Base-by-base conservation (phyloP, 805 yeast genomes). In the Yamadazyma laniorum region DNA sequence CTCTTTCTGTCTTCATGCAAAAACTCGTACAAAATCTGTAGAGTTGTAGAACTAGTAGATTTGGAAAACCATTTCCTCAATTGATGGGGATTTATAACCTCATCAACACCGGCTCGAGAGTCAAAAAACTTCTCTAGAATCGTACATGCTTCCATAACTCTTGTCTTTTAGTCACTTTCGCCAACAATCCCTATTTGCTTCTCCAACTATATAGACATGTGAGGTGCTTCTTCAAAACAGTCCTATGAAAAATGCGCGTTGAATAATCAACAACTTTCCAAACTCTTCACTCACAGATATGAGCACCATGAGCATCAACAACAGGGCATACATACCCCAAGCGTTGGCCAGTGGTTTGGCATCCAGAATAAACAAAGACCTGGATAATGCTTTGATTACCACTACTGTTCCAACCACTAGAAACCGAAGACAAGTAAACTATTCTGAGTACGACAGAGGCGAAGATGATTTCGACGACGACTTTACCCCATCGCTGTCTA, bases 291-390 rank as follows among this genome's bases (percentile, higher is more conserved):
- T n/a, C n/a, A n/a, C n/a, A 16, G 15, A 7, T 16, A 30, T 13
- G 25, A 7, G 29, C 18, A 17, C 15, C 19, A 18, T 30, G 25
- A 31, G 27, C 4, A 49, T 47, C 48, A 27, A 39, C 26, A 32
- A 37, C 23, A 32, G 39, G 11, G 39, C 58, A 6, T 62, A 52
- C 39, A 59, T 68, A 14, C 91, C 95, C 1, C 97, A 89, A 66
- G 95, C 91, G 0, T 68, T 85, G 40, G 70, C 87, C 15, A 82
- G 95, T 1, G 83, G 90, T 21, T 76, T 86, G 48, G 72, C 79
- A 27, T 77, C 85, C 37, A 68, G 97, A 46, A 70, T 88, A 28
- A 45, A 55, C 3, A 77, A 85, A 45, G 80, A 82, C 45, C 83
- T 80, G 23, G 79, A 82, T 40, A 85, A 88, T 23, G 79, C 95